Base-by-base conservation (phyloP, 805 yeast genomes). In the Metschnikowia borealis region DNA sequence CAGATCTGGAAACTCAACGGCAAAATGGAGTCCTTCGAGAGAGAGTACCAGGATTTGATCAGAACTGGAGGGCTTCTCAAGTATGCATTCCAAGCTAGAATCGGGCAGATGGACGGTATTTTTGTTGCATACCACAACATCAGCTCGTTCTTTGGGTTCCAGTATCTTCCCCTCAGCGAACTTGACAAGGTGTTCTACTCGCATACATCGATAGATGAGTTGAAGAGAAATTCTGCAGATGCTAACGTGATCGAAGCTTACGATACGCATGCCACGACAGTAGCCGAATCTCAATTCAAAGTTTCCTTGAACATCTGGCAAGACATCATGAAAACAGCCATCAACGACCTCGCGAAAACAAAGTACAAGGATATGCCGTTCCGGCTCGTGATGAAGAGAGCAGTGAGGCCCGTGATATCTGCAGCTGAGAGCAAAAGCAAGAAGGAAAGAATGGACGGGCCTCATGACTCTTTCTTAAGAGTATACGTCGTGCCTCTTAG, bases 101-200 rank as follows among this genome's bases (percentile, higher is more conserved):
- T 92, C 38, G 99, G 98, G 2, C 83, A 87, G 59, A 92, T 94
- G 98, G 97, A 91, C 67, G 99, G 99, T 5, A 89, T 94, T 2
- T 89, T 88, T 58, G 76, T 92, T 14, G 97, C 97, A 0, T 92
- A 84, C 65, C 99, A 92, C 66, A 92, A 91, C 64, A 78, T 89
- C 46, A 75, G 80, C 31, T 72, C 82, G 44, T 79, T 91, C 58
- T 89, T 92, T 67, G 99, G 97, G 3, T 94, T 90, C 66, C 92
- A 90, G 65, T 92, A 92, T 65, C 64, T 92, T 29, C 91, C 96
- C 1, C 69, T 91, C 45, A 67, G 71, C 1, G 87, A 83, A 37
- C 78, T 92, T 54, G 97, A 92, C 64, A 60, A 62, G 36, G 61
- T 70, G 1, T 70, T 66, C 51, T 72, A 63, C 53, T 36, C 58